Base-by-base conservation (phyloP, 306 rosid species). In the Cyclanthera cordifolia region DNA sequence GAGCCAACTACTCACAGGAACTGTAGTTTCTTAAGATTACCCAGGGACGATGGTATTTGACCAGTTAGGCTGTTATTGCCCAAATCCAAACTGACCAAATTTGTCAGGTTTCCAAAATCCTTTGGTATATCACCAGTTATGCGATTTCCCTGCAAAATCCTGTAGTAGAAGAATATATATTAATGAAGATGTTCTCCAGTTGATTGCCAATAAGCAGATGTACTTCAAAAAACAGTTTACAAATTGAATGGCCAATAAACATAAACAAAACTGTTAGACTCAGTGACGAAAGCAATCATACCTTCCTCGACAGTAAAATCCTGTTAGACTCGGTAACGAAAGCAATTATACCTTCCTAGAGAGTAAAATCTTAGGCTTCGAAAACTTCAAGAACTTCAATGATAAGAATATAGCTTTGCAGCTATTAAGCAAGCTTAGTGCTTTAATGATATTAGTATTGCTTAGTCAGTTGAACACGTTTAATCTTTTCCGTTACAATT, bases 71-170 rank as follows among this genome's bases (percentile, higher is more conserved):
- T 85, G 75, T 94, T 94, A 72, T 76, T 77, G 78, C 74, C 86
- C 87, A 94, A 82, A 82, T 94, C 91, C 81, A 94, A 87, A 79
- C 83, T 86, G 67, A 14, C 17, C 83, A 94, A 82, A 72, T 74
- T 88, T 49, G 84, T 84, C 71, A 94, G 72, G 75, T 86, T 84
- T 71, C 97, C 99, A 11, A 88, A 73, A 75, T 88, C 96, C 77
- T 83, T 68, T 12, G 99, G 97, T 73, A 94, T 86, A 37, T 39
- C 77, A 14, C 97, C 99, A 23, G 83, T 80, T 52, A 94, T 90
- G 53, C 69, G 78, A 86, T 94, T 94, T 68, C 96, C 95, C 83
- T 85, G 96, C 79, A 94, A 82, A 37, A 85, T 74, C 73, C 99
- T 94, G 88, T 78, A 53, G 79, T 20, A 27, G 73, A 83, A 47